Evolutionary conservation across 306 rosid species (phyloP).

Genomic region (Prinsepia uniflora): DNA sequence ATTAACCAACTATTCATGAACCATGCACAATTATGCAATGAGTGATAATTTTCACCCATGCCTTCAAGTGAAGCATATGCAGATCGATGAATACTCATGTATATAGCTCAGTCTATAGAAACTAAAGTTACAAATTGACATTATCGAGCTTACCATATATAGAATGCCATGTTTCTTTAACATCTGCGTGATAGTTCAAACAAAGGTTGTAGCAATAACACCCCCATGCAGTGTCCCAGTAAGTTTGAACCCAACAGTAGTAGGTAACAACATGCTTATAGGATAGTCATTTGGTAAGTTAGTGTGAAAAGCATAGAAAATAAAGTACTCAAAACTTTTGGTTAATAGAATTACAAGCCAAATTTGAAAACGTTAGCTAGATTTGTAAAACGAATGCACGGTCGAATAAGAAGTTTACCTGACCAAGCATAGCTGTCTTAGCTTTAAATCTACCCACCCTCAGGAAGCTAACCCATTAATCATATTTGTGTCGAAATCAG

Average conservation of each 20-base stretch:
- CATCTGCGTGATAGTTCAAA: constrained; percentile 21
- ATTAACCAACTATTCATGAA: too few species aligned
- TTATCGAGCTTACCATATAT: constrained; percentile 10
- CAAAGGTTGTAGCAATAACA: too few species aligned
- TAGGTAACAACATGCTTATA: neutral
- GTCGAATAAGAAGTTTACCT: neutral
- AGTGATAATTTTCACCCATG: too few species aligned
- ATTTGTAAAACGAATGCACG: neutral
- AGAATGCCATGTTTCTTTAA: constrained; percentile 19
- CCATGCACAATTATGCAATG: too few species aligned
- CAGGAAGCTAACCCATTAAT: constrained; percentile 16
- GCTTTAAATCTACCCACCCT: constrained; percentile 13
- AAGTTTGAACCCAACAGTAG: constrained; percentile 8
- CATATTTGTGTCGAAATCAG: constrained; percentile 21
- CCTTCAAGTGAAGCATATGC: too few species aligned
- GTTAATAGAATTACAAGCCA: neutral
- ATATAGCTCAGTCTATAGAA: too few species aligned
- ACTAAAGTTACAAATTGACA: too few species aligned
- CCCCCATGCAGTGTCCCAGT: neutral
- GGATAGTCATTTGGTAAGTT: neutral
- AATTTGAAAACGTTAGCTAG: neutral
- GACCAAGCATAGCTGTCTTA: neutral
- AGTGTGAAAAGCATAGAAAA: neutral
- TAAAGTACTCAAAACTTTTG: neutral
- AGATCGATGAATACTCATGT: too few species aligned